These are phyloP conservation scores for Melocanna baccifera DNA, from an alignment of 176 grass and related monocot species.

Conservation along the genomic window DNA sequence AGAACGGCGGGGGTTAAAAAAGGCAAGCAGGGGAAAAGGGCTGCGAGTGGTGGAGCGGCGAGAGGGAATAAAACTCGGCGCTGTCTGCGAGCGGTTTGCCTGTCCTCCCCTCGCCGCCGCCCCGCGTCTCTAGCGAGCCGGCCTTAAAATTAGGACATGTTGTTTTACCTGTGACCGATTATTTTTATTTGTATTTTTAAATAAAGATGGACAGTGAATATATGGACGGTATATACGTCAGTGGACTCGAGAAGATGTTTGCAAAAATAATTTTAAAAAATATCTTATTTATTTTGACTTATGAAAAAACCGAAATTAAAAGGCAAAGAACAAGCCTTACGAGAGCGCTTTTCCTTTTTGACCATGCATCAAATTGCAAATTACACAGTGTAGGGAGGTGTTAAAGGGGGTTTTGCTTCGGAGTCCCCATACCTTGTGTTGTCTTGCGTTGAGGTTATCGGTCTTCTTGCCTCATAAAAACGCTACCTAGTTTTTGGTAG, in stretches of 20 bases:
- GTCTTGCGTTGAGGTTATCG: too few species aligned
- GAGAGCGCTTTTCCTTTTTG: constrained; percentile 3
- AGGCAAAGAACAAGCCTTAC: background rate
- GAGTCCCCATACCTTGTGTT: rapidly evolving
- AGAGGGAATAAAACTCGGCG: constrained; percentile 56
- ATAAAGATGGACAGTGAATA: too few species aligned
- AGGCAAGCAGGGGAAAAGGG: constrained; percentile 17
- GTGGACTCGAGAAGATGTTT: too few species aligned
- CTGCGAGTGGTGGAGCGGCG: constrained; percentile 54
- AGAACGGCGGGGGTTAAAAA: constrained; percentile 39
- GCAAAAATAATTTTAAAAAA: too few species aligned
- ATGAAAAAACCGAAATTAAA: too few species aligned
- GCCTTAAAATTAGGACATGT: constrained; percentile 27
- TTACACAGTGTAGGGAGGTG: constrained; percentile 17
- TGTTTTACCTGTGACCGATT: too few species aligned
- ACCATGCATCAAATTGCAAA: background rate
- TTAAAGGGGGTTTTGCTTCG: background rate
- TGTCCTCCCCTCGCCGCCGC: constrained; percentile 50
- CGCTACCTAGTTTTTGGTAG: too few species aligned
- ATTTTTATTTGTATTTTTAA: too few species aligned
- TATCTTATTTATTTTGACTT: too few species aligned
- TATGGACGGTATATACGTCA: too few species aligned
- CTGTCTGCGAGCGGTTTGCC: constrained; percentile 90
- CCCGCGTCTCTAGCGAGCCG: constrained; percentile 45
- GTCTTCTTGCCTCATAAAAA: background rate